A percentile compares a stretch with the other conserved stretches of the same genome.
Evolutionary conservation across 1,139 yeast species (phyloP).

Genomic region (Protomyces pachydermus): DNA sequence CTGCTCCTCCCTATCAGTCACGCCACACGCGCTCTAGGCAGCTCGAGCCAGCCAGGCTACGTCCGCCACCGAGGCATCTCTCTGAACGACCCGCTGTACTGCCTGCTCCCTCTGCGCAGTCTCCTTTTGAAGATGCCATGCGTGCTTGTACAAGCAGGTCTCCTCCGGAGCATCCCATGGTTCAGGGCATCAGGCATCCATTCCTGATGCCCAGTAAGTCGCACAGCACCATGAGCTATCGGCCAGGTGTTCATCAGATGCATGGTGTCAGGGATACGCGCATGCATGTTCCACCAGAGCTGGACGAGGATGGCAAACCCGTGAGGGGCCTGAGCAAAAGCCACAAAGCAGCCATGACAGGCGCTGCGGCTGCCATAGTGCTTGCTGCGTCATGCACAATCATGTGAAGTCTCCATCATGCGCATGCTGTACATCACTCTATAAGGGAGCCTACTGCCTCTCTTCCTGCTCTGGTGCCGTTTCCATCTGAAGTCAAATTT

Average conservation of each 20-base stretch:
- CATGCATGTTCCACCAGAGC: constrained; percentile 10
- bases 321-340: constrained; percentile 1
- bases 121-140: not conserved
- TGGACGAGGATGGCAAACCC: constrained; percentile 11
- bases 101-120: not conserved
- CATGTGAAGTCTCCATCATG: not conserved
- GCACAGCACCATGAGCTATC: not conserved
- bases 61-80: not conserved
- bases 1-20: not conserved
- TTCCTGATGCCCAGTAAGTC: not conserved
- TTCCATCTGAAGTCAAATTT: too few relatives aligned
- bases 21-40: not conserved
- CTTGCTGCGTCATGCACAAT: constrained; percentile 11
- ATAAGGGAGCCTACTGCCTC: too few relatives aligned
- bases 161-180: not conserved
- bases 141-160: not conserved
- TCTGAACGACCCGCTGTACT: not conserved
- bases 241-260: constrained; percentile 1
- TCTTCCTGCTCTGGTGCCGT: too few relatives aligned
- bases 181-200: not conserved
- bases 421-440: too few relatives aligned
- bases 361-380: constrained; percentile 14
- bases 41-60: not conserved
- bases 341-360: not conserved
- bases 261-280: constrained; percentile 9